Conservation (phyloP, 768 basidiomycete genomes). For the Leccinum olivaceopallidum region DNA sequence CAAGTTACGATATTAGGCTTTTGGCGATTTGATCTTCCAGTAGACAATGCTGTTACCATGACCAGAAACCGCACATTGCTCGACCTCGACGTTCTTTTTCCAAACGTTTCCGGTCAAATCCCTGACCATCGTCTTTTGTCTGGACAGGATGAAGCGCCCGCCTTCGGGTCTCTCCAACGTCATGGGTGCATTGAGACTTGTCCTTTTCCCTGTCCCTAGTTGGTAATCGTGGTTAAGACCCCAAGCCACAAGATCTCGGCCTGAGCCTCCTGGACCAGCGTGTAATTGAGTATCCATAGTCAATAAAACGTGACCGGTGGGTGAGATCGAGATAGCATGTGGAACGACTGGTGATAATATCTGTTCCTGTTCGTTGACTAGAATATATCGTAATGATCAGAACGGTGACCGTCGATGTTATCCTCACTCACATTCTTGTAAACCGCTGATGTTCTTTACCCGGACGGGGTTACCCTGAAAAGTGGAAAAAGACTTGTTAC, state of each 20-base stretch:
- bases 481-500: constrained; percentile 61
- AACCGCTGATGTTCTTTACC: constrained; percentile 78
- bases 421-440: constrained; percentile 75
- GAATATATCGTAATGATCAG: constrained; percentile 13
- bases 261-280: constrained; percentile 48
- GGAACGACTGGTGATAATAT: constrained; percentile 66
- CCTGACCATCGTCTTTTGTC: constrained; percentile 50
- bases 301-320: constrained; percentile 74
- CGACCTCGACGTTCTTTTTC: constrained; percentile 59
- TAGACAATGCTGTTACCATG: constrained; percentile 65
- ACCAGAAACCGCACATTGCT: constrained; percentile 66
- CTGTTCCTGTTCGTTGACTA: constrained; percentile 65
- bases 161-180: constrained; percentile 52
- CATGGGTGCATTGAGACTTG: constrained; percentile 55
- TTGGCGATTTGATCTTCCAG: constrained; percentile 51
- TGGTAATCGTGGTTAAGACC: constrained; percentile 74
- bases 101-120: constrained; percentile 63
- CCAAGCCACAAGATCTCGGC: constrained; percentile 71
- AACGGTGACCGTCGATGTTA: not conserved
- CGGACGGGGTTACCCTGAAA: constrained; percentile 69
- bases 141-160: constrained; percentile 58
- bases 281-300: constrained; percentile 62
- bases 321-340: constrained; percentile 63
- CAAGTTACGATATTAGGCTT: not conserved
- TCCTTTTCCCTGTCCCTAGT: constrained; percentile 71